Evolutionary conservation across 371 early-diverging fungal genomes (phyloP).

Genomic region (Rhizomucor miehei): DNA sequence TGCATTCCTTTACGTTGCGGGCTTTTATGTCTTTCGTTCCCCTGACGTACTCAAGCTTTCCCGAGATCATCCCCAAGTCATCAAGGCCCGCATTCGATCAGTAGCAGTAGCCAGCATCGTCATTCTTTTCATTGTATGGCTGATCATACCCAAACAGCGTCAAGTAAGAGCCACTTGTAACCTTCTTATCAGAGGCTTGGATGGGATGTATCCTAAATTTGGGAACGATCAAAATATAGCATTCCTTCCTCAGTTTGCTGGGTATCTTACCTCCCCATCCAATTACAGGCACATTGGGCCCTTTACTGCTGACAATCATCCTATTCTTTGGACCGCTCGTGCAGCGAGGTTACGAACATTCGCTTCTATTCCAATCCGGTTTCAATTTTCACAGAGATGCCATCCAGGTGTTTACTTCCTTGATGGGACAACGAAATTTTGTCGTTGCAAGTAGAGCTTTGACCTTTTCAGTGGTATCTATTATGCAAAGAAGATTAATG

Average conservation of each 20-base stretch:
- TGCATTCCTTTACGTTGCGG: conserved; percentile 35
- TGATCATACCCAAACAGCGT: conserved; percentile 4
- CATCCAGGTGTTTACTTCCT: conserved; percentile 8
- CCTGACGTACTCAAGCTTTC: conserved; percentile 11
- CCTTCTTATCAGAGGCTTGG: no score
- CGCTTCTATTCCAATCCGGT: conserved; percentile 32
- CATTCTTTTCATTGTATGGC: conserved; percentile 20
- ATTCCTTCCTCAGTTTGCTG: not conserved
- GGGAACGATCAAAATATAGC: not conserved
- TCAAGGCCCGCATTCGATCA: conserved; percentile 35
- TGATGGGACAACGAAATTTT: conserved; percentile 42
- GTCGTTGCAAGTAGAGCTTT: conserved; percentile 30
- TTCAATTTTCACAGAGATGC: conserved; percentile 27
- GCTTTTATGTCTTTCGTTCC: conserved; percentile 32
- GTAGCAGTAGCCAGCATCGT: conserved; percentile 27
- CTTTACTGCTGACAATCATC: conserved; percentile 25
- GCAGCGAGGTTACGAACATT: conserved; percentile 30
- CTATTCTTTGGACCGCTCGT: conserved; percentile 57
- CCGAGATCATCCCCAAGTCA: conserved; percentile 37
- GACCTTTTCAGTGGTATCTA: no score
- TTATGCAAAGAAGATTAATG: no score
- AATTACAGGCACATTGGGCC: conserved; percentile 2
- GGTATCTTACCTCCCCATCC: not conserved
- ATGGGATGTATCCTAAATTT: not conserved
- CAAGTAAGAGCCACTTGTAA: not conserved